These are phyloP conservation scores for Withania somnifera DNA, from an alignment of 305 asterid species.

Conservation along the genomic window DNA sequence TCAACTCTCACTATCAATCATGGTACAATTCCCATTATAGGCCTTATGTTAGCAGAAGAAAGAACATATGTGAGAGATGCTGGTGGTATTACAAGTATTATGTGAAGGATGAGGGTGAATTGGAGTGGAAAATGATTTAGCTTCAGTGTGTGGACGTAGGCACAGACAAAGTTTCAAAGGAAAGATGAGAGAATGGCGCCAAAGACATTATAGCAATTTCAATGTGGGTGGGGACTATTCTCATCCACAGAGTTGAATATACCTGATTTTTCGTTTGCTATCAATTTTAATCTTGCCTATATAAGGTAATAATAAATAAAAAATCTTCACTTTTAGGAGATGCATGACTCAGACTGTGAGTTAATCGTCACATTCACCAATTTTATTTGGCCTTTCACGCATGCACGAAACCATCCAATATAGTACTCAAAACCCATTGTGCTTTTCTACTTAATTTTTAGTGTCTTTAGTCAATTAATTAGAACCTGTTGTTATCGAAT, in stretches of 20 bases:
- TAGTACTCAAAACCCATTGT: neutral
- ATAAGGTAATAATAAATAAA: neutral
- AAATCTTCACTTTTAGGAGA: neutral
- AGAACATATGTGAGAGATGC: neutral
- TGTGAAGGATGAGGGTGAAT: slow-evolving; percentile 10
- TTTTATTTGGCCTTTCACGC: neutral
- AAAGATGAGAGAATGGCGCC: slow-evolving; percentile 23
- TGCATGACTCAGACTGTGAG: too few species aligned
- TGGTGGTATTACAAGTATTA: slow-evolving; percentile 12
- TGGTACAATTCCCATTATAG: slow-evolving; percentile 18
- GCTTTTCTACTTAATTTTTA: neutral
- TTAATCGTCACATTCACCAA: too few species aligned
- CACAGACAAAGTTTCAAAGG: neutral
- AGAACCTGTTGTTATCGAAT: neutral
- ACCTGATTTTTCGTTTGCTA: neutral
- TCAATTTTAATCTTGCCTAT: neutral
- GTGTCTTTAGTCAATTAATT: neutral
- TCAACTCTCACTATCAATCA: slow-evolving; percentile 6
- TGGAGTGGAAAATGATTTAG: slow-evolving; percentile 15
- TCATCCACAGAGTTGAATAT: slow-evolving; percentile 40
- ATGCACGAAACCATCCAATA: neutral
- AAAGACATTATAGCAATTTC: slow-evolving; percentile 11
- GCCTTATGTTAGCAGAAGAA: neutral
- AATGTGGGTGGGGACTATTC: slow-evolving; percentile 26
- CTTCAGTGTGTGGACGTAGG: slow-evolving; percentile 44